Percentiles rank a stretch among this genome's conserved stretches.
Evolutionary conservation across 129 eudicot species (phyloP).

Genomic region (Pittosporum tobira): DNA sequence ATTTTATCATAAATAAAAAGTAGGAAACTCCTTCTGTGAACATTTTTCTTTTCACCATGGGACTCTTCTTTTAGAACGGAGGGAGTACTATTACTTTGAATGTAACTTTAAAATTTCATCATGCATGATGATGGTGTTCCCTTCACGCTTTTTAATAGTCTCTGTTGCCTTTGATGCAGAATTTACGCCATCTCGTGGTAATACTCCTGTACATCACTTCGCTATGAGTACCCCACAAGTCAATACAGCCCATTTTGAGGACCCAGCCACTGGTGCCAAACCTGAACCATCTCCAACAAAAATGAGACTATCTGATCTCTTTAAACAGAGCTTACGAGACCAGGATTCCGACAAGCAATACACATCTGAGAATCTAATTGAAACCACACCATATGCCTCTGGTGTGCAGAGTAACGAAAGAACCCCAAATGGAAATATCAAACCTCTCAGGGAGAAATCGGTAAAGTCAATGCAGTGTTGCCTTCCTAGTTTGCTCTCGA

Average conservation of each 20-base stretch:
- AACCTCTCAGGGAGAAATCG: conserved; percentile 24
- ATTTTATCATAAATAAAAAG: too few relatives aligned
- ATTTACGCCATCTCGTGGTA: conserved; percentile 34
- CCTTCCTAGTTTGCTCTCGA: conserved; percentile 37
- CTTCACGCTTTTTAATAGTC: neutral
- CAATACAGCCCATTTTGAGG: conserved; percentile 8
- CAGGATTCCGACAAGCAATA: conserved; percentile 11
- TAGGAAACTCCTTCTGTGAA: neutral
- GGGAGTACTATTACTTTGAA: neutral
- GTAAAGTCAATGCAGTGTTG: conserved; percentile 33
- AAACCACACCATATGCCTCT: conserved; percentile 13
- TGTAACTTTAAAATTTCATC: neutral
- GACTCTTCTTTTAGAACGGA: neutral
- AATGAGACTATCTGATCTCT: conserved; percentile 21
- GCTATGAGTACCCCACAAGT: conserved; percentile 16
- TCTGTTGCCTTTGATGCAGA: conserved; percentile 13
- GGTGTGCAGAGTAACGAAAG: conserved; percentile 18
- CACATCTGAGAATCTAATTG: conserved; percentile 13
- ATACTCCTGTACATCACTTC: conserved; percentile 27
- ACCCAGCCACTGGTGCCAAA: conserved; percentile 9
- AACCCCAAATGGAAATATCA: conserved; percentile 17
- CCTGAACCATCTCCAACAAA: conserved; percentile 15
- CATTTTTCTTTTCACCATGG: neutral
- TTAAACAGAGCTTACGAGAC: conserved; percentile 32
- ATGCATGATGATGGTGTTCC: too few relatives aligned